These are phyloP conservation scores for Pterothamnion heteromorphum DNA, from an alignment of 31 red algal genomes.

Conservation along the genomic window DNA sequence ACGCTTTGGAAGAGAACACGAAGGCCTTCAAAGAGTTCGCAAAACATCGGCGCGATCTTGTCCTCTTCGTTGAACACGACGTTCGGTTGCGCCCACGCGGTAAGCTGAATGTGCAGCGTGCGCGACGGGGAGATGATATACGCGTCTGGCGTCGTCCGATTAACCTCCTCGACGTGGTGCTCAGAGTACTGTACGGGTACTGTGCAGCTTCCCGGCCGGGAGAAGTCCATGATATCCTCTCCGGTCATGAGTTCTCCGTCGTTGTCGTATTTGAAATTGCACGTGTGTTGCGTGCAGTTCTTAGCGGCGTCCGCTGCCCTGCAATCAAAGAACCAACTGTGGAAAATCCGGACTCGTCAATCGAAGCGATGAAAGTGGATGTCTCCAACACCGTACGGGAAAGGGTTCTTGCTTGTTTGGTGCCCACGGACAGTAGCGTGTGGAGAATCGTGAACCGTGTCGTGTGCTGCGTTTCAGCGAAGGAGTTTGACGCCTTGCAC, in stretches of 20 bases:
- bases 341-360: not conserved
- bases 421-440: not conserved
- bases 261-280: not conserved
- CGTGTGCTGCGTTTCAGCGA: not conserved
- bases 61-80: not conserved
- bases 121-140: not conserved
- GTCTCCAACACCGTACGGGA: not conserved
- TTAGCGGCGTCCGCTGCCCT: not conserved
- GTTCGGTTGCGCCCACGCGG: not conserved
- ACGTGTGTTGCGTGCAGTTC: not conserved
- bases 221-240: not conserved
- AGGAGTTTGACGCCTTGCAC: not conserved
- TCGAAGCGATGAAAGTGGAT: not conserved
- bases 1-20: not conserved
- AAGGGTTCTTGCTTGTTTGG: not conserved
- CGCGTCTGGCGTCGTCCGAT: not conserved
- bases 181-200: not conserved
- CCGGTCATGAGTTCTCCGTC: not conserved
- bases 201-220: not conserved
- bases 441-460: not conserved
- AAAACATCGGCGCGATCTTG: not conserved
- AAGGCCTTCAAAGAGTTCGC: not conserved
- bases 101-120: not conserved
- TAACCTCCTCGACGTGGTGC: not conserved
- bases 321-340: not conserved